These are phyloP conservation scores for Microstroma glucosiphilum DNA, from an alignment of 1,284 basidiomycete species.

Conservation along the genomic window DNA sequence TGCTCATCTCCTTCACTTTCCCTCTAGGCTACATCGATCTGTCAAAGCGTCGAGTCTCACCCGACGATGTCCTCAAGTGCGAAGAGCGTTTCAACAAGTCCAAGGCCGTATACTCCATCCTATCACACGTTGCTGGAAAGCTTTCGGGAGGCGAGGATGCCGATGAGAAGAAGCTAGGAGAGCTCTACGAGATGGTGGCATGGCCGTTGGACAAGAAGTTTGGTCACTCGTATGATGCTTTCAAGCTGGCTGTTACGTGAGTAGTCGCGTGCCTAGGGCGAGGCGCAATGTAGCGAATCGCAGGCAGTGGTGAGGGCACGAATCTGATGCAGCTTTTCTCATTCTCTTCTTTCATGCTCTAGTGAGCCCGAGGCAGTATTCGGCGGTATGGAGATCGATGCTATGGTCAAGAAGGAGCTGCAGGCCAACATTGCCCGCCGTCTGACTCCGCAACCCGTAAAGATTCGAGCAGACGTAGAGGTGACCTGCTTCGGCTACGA, in stretches of 20 bases:
- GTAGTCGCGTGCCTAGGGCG: constrained; percentile 46
- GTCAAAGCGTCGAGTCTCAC: constrained; percentile 96
- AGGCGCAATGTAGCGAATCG: no score
- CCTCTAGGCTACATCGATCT: constrained; percentile 89
- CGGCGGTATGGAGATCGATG: constrained; percentile 60
- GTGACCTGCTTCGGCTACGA: constrained; percentile 92
- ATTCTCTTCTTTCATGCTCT: constrained; percentile 8
- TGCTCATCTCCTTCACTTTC: neutral
- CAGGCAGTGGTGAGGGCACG: neutral
- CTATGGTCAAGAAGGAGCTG: constrained; percentile 65
- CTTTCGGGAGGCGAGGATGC: constrained; percentile 13
- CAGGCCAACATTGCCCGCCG: constrained; percentile 84
- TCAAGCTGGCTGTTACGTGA: constrained; percentile 88
- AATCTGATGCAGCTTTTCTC: neutral
- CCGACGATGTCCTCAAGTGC: constrained; percentile 96
- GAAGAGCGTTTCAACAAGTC: constrained; percentile 98
- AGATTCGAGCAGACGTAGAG: constrained; percentile 95
- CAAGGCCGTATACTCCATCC: constrained; percentile 57
- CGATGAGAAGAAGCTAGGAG: constrained; percentile 58
- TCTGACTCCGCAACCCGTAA: constrained; percentile 95
- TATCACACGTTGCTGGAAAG: constrained; percentile 48
- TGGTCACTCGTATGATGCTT: constrained; percentile 94
- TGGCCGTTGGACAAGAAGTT: constrained; percentile 92
- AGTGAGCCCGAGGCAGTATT: constrained; percentile 86
- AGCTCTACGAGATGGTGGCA: constrained; percentile 79